Percentiles rank a stretch among this genome's conserved stretches.
phyloP scores from a whole-genome alignment of 495 filamentous ascomycete species.

The Penicillium lividum region DNA sequence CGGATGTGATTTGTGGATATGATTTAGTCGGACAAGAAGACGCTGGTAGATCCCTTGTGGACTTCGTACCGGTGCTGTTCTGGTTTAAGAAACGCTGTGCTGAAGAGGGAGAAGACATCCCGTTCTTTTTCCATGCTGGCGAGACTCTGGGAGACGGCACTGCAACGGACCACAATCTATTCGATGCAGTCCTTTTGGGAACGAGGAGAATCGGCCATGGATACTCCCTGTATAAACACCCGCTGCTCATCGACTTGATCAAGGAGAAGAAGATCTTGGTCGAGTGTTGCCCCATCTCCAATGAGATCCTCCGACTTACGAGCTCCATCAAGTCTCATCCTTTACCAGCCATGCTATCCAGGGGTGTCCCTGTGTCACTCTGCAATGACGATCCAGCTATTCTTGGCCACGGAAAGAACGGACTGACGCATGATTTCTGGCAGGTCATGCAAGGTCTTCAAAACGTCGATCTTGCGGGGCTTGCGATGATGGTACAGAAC shows the following conservation, averaged over 20 bases:
- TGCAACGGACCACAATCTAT: slow-evolving; percentile 78
- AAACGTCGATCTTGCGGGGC: slow-evolving; percentile 67
- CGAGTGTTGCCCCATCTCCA: slow-evolving; percentile 85
- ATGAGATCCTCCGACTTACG: slow-evolving; percentile 78
- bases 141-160: slow-evolving; percentile 79
- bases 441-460: slow-evolving; percentile 84
- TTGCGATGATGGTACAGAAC: slow-evolving; percentile 88
- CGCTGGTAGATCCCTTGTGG: slow-evolving; percentile 67
- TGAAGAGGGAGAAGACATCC: slow-evolving; percentile 78
- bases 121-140: slow-evolving; percentile 94
- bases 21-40: slow-evolving; percentile 90
- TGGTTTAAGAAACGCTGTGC: slow-evolving; percentile 88
- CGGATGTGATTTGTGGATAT: slow-evolving; percentile 79
- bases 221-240: slow-evolving; percentile 87
- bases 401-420: slow-evolving; percentile 71
- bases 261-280: slow-evolving; percentile 85
- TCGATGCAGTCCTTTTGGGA: slow-evolving; percentile 85
- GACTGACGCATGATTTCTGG: slow-evolving; percentile 89
- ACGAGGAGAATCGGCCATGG: slow-evolving; percentile 87
- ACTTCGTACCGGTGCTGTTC: slow-evolving; percentile 80
- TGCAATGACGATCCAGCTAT: slow-evolving; percentile 87
- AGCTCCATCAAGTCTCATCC: slow-evolving; percentile 76
- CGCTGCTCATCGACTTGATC: slow-evolving; percentile 80
- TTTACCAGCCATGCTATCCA: slow-evolving; percentile 78
- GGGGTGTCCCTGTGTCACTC: slow-evolving; percentile 66